Conservation (phyloP, 208 protist genomes). For the Acanthamoeba sp. region DNA sequence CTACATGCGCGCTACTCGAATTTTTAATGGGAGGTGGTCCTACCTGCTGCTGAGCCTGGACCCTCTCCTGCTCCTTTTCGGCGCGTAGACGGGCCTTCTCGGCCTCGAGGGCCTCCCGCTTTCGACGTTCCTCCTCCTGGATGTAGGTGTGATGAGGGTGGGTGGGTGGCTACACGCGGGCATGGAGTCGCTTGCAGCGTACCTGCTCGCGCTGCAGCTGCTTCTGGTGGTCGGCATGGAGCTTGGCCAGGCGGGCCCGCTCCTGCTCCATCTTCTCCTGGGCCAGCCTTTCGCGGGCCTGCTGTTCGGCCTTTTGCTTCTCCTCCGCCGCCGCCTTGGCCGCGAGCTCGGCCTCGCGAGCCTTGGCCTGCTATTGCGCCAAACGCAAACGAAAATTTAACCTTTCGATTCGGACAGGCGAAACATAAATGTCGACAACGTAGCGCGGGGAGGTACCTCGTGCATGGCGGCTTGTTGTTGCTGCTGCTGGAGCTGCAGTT, state of each 20-base stretch:
- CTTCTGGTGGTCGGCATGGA: slow-evolving; percentile 28
- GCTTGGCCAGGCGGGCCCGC: not conserved
- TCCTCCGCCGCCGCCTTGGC: not conserved
- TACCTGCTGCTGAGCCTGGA: slow-evolving; percentile 12
- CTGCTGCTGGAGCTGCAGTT: too few species aligned
- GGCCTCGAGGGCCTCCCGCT: slow-evolving; percentile 28
- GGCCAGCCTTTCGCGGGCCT: not conserved
- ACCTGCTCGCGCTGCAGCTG: slow-evolving; percentile 36
- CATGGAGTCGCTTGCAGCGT: too few species aligned
- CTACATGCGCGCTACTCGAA: too few species aligned
- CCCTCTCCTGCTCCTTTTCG: not conserved
- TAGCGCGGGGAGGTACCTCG: not conserved
- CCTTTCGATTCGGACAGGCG: too few species aligned
- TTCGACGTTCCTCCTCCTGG: slow-evolving; percentile 9
- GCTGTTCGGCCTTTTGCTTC: not conserved
- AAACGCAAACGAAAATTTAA: not conserved
- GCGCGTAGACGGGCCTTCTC: slow-evolving; percentile 20
- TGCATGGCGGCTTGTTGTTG: not conserved
- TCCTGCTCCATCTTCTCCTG: slow-evolving; percentile 45
- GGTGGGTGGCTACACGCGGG: too few species aligned
- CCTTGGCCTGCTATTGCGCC: not conserved
- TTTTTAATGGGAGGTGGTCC: too few species aligned
- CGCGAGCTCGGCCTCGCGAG: not conserved
- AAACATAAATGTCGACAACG: not conserved
- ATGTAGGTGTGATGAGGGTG: too few species aligned